Conservation (phyloP, 2,329 filamentous ascomycete species). For the Fusarium multiceps region DNA sequence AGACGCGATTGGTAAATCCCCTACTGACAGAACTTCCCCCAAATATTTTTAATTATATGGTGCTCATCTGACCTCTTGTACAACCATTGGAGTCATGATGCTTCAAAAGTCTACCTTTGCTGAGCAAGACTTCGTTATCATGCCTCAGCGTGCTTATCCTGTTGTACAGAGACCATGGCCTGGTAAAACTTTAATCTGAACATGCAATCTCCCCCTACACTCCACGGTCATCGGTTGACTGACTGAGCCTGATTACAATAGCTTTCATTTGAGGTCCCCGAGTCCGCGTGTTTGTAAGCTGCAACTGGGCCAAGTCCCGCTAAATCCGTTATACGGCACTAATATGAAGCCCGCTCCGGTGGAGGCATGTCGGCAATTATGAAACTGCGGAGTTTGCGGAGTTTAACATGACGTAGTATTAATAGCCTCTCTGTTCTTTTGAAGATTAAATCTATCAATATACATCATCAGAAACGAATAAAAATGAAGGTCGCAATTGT, state of each 20-base stretch:
- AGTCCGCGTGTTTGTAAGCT: no score
- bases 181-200: neutral
- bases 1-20: no score
- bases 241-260: neutral
- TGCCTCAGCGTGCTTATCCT: neutral
- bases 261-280: no score
- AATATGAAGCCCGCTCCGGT: neutral
- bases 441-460: neutral
- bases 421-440: neutral
- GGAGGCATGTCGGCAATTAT: neutral
- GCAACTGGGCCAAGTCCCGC: neutral
- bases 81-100: neutral
- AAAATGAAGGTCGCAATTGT: slow-evolving; percentile 47
- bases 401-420: neutral
- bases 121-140: neutral
- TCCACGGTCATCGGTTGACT: neutral
- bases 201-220: neutral
- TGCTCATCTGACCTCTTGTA: neutral
- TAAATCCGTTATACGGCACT: neutral
- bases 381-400: neutral
- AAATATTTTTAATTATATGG: no score
- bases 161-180: neutral
- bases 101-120: neutral
- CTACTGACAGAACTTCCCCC: no score
- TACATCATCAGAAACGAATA: neutral